Evolutionary conservation across 306 rosid genomes (phyloP), one percentile per base, ranked within the genome.

Genomic region (Vigna hirtella): DNA sequence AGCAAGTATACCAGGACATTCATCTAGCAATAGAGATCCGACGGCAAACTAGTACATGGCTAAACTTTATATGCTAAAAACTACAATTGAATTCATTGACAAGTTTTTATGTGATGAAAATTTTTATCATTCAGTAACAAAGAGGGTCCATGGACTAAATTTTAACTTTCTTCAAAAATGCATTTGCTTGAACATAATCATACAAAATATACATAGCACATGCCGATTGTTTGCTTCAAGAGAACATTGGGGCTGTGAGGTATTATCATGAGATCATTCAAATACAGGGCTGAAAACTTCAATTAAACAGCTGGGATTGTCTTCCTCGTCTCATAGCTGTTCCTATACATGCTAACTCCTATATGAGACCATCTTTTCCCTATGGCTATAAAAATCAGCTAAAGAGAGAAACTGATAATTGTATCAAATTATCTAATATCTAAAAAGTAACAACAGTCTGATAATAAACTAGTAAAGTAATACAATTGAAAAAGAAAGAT

Each of bases 221-320:
- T 88, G 91, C 91, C 98, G 36, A 95, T 95, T 38, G 98, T 92
- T 78, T 89, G 89, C 77, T 95, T 95, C 85, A 91, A 97, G 87
- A 11, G 6, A 55, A 61, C 5, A 0, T 28, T 61, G 66, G 2
- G 66, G 12, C 20, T 61, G 18, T 59, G 28, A 26, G 66, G 40
- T 12, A 28, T 59, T 26, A 59, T 61, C 12, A 61, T 13, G 43
- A 61, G 66, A 61, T 61, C 30, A 61, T 61, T 36, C 20, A 61
- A 61, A 61, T 61, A 75, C 16, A 66, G 43, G 45, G 56, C 36
- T 18, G 17, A 52, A 62, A 72, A 71, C 55, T 26, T 79, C 51
- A 65, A 58, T 47, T 13, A 52, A 64, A 50, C 11, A 62, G 49
- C 2, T 36, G 50, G 59, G 14, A 28, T 73, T 72, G 42, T 16